Conservation (phyloP, 2,329 filamentous ascomycete species). For the Byssoonygena ceratinophila region DNA sequence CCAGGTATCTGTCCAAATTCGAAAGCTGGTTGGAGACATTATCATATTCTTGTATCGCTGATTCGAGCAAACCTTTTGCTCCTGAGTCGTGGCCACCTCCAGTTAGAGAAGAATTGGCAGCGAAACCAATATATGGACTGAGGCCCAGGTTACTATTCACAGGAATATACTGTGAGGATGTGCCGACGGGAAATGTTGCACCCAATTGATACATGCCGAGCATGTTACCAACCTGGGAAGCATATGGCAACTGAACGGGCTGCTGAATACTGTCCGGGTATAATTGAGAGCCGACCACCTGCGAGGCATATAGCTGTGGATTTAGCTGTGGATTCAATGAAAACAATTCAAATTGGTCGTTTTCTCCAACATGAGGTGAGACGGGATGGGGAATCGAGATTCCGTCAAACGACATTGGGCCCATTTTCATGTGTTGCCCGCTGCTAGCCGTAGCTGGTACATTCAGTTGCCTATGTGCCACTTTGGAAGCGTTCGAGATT, state of each 20-base stretch:
- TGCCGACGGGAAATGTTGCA: not conserved
- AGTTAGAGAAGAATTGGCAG: not conserved
- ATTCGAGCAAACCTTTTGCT: slow-evolving; percentile 20
- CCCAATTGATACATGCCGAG: not conserved
- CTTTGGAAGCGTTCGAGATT: not conserved
- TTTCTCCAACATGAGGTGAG: not conserved
- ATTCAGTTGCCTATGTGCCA: not conserved
- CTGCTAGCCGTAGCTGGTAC: not conserved
- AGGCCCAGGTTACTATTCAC: not conserved
- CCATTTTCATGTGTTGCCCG: not conserved
- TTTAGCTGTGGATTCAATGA: slow-evolving; percentile 7
- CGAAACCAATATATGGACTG: slow-evolving; percentile 2
- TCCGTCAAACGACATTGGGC: slow-evolving; percentile 8
- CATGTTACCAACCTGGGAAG: slow-evolving; percentile 6
- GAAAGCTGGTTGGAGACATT: slow-evolving; percentile 26
- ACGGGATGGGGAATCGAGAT: slow-evolving; percentile 7
- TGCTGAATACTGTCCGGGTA: slow-evolving; percentile 3
- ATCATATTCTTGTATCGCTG: slow-evolving; percentile 24
- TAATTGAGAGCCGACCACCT: not conserved
- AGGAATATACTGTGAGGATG: not conserved
- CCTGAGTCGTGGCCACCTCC: not conserved
- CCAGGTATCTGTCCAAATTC: slow-evolving; percentile 31
- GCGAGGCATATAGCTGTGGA: slow-evolving; percentile 8
- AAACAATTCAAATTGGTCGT: not conserved
- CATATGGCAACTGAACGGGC: not conserved